Evolutionary conservation across 495 filamentous ascomycete genomes (phyloP).

Genomic region (Trichoderma erinaceum): DNA sequence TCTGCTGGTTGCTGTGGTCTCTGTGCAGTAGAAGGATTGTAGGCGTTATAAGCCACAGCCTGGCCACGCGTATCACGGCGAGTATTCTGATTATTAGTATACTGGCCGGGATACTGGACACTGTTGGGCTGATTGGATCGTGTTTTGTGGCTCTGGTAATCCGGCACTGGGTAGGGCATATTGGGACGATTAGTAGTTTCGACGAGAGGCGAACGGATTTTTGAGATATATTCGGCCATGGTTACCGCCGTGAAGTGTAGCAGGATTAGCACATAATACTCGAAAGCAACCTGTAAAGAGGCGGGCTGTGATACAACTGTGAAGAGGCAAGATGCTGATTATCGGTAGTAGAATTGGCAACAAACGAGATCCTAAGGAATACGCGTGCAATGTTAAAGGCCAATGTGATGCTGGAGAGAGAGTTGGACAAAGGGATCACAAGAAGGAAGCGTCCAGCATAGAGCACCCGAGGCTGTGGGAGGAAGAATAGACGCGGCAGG

Average conservation of each 20-base stretch:
- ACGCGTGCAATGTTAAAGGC: neutral
- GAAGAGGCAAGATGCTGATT: constrained; percentile 4
- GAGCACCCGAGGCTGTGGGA: neutral
- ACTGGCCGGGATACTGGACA: neutral
- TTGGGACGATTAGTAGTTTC: constrained; percentile 14
- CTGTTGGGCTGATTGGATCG: neutral
- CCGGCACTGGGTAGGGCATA: no score
- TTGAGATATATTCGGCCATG: constrained; percentile 9
- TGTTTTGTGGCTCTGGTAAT: neutral
- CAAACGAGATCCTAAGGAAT: neutral
- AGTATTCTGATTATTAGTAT: constrained; percentile 17
- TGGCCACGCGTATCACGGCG: constrained; percentile 18
- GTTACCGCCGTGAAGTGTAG: constrained; percentile 6
- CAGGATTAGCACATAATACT: constrained; percentile 15
- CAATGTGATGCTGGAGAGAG: neutral
- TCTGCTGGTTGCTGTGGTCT: neutral
- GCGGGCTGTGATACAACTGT: neutral
- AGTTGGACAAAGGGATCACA: neutral
- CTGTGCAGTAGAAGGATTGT: constrained; percentile 4
- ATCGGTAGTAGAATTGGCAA: constrained; percentile 3
- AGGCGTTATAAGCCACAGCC: constrained; percentile 22
- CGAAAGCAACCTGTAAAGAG: neutral
- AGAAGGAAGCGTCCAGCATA: neutral
- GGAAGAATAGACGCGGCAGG: constrained; percentile 4
- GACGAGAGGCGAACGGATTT: constrained; percentile 10